Evolutionary conservation across 345 rosid genomes (phyloP), one percentile per base, ranked within the genome.

Genomic region (Lagerstroemia speciosa): DNA sequence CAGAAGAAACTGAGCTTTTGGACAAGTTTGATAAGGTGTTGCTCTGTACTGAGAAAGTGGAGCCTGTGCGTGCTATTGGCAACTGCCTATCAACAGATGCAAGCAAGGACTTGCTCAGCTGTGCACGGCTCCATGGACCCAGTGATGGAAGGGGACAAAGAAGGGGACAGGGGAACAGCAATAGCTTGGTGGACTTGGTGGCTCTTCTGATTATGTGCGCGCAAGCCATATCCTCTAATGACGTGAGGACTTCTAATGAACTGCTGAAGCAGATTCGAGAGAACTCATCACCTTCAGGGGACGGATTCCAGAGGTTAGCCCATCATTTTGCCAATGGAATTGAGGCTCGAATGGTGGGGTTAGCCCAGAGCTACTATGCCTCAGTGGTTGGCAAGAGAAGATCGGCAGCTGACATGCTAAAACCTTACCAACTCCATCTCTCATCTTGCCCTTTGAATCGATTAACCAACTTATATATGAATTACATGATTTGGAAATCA

Each of bases 311-410:
- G 75, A 86, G 97, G 67, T 53, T 93, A 65, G 96, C 98, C 45
- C 83, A 89, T 83, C 85, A 73, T 83, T 93, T 93, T 36, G 96
- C 91, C 27, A 83, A 84, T 76, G 94, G 87, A 45, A 92, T 91
- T 9, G 89, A 93, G 76, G 88, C 90, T 3, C 91, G 95, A 36
- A 68, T 92, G 70, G 81, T 69, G 40, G 91, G 89, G 78, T 27
- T 77, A 33, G 74, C 73, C 27, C 83, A 78, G 43, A 76, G 37
- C 65, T 85, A 69, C 57, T 73, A 71, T 58, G 60, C 62, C 68
- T 69, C 79, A 8, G 33, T 78, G 8, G 55, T 79, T 31, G 50
- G 82, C 3, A 81, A 71, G 77, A 83, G n/a, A n/a, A n/a, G n/a
- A n/a, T n/a, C n/a, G n/a, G n/a, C n/a, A n/a, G n/a, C n/a, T n/a